Evolutionary conservation across 345 rosid species (phyloP), one percentile per base, ranked within the genome.

Genomic region (Rhizophora apiculata): DNA sequence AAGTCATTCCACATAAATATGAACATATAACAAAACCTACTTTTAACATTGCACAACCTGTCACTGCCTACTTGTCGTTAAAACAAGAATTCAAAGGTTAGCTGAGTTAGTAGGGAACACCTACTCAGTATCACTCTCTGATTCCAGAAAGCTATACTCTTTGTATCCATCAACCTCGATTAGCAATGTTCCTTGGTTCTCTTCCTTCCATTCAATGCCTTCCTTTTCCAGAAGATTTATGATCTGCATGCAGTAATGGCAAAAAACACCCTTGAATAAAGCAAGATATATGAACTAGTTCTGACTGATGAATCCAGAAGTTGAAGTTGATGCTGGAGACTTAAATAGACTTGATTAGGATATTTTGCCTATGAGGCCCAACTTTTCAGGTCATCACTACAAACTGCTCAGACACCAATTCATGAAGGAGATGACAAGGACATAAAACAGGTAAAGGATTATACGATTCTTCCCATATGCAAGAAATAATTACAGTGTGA

Each of bases 181-280:
- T 53, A 94, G 77, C 64, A 94, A 43, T 22, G 90, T 85, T 58
- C 97, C 98, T 51, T 57, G 83, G 80, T 94, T 94, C 83, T 94
- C 97, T 82, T 91, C 95, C 10, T 68, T 80, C 81, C 85, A 89
- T 32, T 68, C 62, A 32, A 94, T 73, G 46, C 85, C 82, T 84
- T 89, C 98, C 65, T 79, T 75, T 70, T 87, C 86, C 62, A 85
- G 65, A 73, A 91, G 89, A 53, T 78, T 75, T 34, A 80, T 39
- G 59, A 90, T 89, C 98, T 93, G 85, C 77, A 79, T n/a, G 53
- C 16, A 69, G 32, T 65, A 64, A 62, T 6, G 29, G 48, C 54
- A 31, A 15, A 0, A 13, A 32, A 30, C 18, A 24, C 24, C 36
- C 27, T 65, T 56, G 34, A 19, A 39, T n/a, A 16, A 67, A 55